Percentiles rank a stretch among this genome's conserved stretches.
These are phyloP conservation scores for Triticum timopheevii DNA, from an alignment of 176 grass and related monocot genomes.

Conservation along the genomic window DNA sequence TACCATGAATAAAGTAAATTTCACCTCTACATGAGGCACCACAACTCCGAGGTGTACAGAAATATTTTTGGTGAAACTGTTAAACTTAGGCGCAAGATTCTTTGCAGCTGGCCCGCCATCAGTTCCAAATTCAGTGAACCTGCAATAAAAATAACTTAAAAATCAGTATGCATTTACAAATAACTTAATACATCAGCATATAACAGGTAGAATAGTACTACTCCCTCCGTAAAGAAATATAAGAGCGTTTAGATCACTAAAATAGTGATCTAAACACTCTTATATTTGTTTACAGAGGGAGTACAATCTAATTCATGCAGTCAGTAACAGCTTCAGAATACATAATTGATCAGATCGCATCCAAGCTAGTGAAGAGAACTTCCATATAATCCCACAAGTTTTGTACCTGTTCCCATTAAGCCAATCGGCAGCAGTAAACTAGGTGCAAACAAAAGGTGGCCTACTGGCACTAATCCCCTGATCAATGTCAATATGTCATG, in stretches of 20 bases:
- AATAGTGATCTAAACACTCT: too few relatives aligned
- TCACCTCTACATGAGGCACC: conserved; percentile 74
- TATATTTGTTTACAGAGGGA: too few relatives aligned
- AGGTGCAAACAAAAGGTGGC: not conserved
- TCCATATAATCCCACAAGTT: not conserved
- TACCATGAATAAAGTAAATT: conserved; percentile 2
- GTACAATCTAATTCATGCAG: not conserved
- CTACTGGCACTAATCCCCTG: not conserved
- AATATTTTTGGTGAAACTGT: conserved; percentile 57
- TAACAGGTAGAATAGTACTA: too few relatives aligned
- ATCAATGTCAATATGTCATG: not conserved
- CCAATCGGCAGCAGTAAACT: not conserved
- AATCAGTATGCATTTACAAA: not conserved
- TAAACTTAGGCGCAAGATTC: conserved; percentile 72
- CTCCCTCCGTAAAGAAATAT: too few relatives aligned
- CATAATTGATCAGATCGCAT: not conserved
- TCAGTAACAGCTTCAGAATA: not conserved
- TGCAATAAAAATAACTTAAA: conserved; percentile 21
- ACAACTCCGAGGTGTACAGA: conserved; percentile 56
- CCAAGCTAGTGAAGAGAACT: not conserved
- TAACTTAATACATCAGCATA: not conserved
- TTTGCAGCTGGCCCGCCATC: conserved; percentile 90
- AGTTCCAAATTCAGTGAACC: conserved; percentile 75
- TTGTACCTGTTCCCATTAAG: not conserved
- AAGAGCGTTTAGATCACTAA: too few relatives aligned